Evolutionary conservation across 2,329 filamentous ascomycete genomes (phyloP), one percentile per base, ranked within the genome.

Genomic region (Trichoderma harzianum): DNA sequence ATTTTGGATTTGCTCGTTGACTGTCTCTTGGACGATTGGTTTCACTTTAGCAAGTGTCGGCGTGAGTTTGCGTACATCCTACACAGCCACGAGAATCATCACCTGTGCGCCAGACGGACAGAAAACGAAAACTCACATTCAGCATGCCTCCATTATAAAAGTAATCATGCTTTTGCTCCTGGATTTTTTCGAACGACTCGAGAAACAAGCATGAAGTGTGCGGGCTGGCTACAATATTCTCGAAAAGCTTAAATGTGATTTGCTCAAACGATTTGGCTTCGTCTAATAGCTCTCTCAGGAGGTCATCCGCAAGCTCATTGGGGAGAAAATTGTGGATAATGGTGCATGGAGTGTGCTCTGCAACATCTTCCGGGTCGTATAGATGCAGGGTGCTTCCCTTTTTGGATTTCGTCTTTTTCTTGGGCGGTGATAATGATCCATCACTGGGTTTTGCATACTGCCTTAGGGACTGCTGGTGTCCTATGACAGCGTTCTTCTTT

Each of bases 251-350:
- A 78, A 98, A 97, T 0, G 89, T 90, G 28, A 89, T 88, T 74
- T 87, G 89, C 64, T 90, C 85, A 78, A 94, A 97, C 0, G 91
- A 88, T 26, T 87, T 83, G 1, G 92, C 87, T 81, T 98, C 94
- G 1, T 86, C 82, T 1, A 98, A 82, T 47, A 98, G 86, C 79
- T 98, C 95, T 36, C 81, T 80, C 1, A 98, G 84, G 14, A 99
- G 85, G 1, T 86, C 85, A 74, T 94, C 91, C 51, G 96, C 95
- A 72, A 92, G 86, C 2, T 90, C 84, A 0, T 85, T 34, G 0
- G 93, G 90, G 0, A 99, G 85, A 76, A 98, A 98, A 77, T 97
- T 96, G 81, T 97, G 94, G 70, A 98, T 90, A 75, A 98, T 92
- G 12, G 93, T 95, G 82, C 95, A 98, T 1, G 96, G 94, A 0